Evolutionary conservation across 768 basidiomycete species (phyloP).

Genomic region (Xerocomus potaroensis): DNA sequence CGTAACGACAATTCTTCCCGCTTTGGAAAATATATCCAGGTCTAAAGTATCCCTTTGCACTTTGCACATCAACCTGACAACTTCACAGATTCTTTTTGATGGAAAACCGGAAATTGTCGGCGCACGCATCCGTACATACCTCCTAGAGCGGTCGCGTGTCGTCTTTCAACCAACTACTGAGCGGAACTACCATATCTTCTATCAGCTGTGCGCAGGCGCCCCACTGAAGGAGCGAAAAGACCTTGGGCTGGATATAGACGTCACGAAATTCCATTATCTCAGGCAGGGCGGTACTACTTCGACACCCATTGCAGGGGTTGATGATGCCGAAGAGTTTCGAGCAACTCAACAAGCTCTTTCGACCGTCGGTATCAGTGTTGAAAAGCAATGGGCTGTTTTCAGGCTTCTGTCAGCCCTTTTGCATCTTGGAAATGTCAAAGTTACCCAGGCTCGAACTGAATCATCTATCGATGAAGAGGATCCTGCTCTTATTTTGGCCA

Average conservation of each 20-base stretch:
- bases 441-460: conserved; percentile 77
- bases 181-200: conserved; percentile 99
- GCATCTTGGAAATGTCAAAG: conserved; percentile 97
- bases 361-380: conserved; percentile 95
- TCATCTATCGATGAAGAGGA: conserved; percentile 83
- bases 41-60: conserved; percentile 1
- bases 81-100: conserved; percentile 86
- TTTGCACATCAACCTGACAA: conserved; percentile 1
- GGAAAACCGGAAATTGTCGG: conserved; percentile 95
- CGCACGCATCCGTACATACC: conserved; percentile 97
- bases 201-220: conserved; percentile 96
- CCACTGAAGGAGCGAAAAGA: conserved; percentile 95
- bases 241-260: conserved; percentile 81
- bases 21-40: conserved; percentile 99
- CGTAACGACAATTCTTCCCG: conserved; percentile 98
- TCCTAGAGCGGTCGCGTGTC: conserved; percentile 94
- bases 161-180: conserved; percentile 97
- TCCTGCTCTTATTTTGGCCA: conserved; percentile 71
- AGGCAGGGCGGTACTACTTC: conserved; percentile 90
- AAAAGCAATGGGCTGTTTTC: conserved; percentile 98
- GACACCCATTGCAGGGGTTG: conserved; percentile 85
- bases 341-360: conserved; percentile 92
- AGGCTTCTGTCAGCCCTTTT: conserved; percentile 87
- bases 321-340: conserved; percentile 94
- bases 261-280: conserved; percentile 86